These are phyloP conservation scores for Spathaspora hagerdaliae DNA, from an alignment of 805 yeast species.

Conservation along the genomic window DNA sequence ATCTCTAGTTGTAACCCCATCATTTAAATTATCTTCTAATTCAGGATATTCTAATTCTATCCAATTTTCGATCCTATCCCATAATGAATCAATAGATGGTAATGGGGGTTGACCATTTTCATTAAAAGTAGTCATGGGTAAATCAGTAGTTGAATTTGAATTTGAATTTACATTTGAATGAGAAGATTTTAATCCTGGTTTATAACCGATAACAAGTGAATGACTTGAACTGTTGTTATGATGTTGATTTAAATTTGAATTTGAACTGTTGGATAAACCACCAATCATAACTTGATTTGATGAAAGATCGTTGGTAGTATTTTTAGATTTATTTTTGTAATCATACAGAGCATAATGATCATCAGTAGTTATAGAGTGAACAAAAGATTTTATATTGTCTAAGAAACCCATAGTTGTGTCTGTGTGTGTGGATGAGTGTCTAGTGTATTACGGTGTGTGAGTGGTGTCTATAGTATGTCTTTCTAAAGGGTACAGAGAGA, in stretches of 20 bases:
- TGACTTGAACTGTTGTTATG: background rate
- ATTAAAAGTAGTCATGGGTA: constrained; percentile 43
- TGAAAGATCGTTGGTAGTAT: background rate
- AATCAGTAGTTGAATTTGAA: constrained; percentile 30
- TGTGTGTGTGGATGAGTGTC: background rate
- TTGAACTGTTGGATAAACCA: constrained; percentile 13
- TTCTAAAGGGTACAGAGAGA: too few species aligned
- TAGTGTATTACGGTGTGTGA: too few species aligned
- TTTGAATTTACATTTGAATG: too few species aligned
- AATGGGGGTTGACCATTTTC: constrained; percentile 47
- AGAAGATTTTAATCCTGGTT: constrained; percentile 43
- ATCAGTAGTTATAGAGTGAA: constrained; percentile 51
- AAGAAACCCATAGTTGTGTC: constrained; percentile 28
- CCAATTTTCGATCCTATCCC: constrained; percentile 41
- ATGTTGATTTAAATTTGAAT: constrained; percentile 25
- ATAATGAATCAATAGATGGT: constrained; percentile 41
- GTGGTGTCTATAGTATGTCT: too few species aligned
- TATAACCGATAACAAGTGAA: constrained; percentile 24
- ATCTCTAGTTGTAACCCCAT: constrained; percentile 43
- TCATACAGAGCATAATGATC: constrained; percentile 59
- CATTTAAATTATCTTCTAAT: constrained; percentile 39
- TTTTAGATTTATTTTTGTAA: constrained; percentile 23
- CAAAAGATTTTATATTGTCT: constrained; percentile 35
- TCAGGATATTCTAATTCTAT: constrained; percentile 45
- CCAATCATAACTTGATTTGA: background rate